Base-by-base conservation (phyloP, 768 basidiomycete genomes). In the Suillus plorans region DNA sequence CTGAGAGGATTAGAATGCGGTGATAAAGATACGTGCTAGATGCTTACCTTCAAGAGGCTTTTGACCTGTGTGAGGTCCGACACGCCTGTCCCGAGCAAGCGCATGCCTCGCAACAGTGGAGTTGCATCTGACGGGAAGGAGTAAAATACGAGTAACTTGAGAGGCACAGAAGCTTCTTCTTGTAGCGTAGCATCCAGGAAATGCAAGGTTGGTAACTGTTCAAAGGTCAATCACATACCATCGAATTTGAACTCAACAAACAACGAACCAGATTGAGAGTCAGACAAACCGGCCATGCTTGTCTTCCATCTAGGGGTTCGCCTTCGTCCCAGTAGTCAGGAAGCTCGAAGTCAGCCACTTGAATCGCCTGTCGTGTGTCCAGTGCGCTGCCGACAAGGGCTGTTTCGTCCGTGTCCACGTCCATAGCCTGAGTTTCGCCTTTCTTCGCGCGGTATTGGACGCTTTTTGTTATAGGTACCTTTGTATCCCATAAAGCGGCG, bases 281-380 rank as follows among this genome's bases (percentile, higher is more conserved):
- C 31, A 94, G 77, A 66, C 87, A 87, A 5, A 95, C 81, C 0
- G 94, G 94, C 87, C 94, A 91, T 14, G 72, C 68, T 2, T 90
- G 85, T 66, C 86, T 79, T 2, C 87, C 88, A 45, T 79, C 82
- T 36, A 94, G 71, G 20, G 80, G 74, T 63, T 88, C 89, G 0
- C 94, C 94, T 67, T 92, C 91, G 70, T 93, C 93, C 91, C 92
- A 94, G 66, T 89, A 91, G 73, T 96, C 94, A 13, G 87, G 83
- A 25, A 95, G 81, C 77, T 96, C 94, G 69, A 95, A 95, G 74
- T 96, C 94, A 10, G 86, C 85, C 13, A 87, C 90, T 10, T 75
- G 75, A 28, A 72, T 73, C 44, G 79, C 74, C 41, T 66, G 68
- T 45, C 86, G 80, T 18, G 87, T 89, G 68, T 87, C 86, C 47